phyloP scores from a whole-genome alignment of 2,329 filamentous ascomycete species.

The Lachnellula willkommii region DNA sequence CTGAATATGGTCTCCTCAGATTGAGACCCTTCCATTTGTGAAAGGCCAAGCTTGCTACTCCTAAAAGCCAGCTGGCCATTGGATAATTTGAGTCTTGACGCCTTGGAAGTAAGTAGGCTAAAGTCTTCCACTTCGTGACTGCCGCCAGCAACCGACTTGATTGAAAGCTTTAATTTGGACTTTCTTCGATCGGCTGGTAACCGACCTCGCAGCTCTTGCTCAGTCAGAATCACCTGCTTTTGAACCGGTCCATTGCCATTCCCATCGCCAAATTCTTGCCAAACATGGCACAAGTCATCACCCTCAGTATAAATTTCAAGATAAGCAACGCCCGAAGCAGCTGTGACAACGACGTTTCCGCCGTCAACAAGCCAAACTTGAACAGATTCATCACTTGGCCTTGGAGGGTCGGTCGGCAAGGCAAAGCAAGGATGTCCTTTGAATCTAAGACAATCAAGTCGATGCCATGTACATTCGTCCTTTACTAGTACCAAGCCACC shows the following conservation, averaged over 20 bases:
- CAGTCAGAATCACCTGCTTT: constrained; percentile 68
- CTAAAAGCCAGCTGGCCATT: constrained; percentile 70
- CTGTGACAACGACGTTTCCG: constrained; percentile 69
- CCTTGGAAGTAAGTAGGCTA: constrained; percentile 61
- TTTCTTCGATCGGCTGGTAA: constrained; percentile 70
- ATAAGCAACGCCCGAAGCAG: constrained; percentile 76
- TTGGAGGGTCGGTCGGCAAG: constrained; percentile 66
- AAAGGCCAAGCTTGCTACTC: constrained; percentile 68
- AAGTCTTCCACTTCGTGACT: constrained; percentile 75
- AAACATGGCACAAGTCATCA: constrained; percentile 74
- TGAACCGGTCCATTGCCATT: constrained; percentile 56
- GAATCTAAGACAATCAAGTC: constrained; percentile 83
- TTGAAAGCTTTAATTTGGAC: constrained; percentile 61
- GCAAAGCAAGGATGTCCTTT: constrained; percentile 86
- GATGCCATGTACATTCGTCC: constrained; percentile 89
- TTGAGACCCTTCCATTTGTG: constrained; percentile 63
- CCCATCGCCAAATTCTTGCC: constrained; percentile 71
- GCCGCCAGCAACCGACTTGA: constrained; percentile 73
- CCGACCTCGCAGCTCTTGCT: constrained; percentile 65
- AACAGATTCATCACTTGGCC: constrained; percentile 66
- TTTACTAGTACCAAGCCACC: constrained; percentile 68
- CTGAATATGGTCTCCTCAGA: constrained; percentile 70
- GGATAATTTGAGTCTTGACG: constrained; percentile 67
- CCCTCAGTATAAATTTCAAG: constrained; percentile 75
- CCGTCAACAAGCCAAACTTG: constrained; percentile 83